These are phyloP conservation scores for Fusarium sarcochroum DNA, from an alignment of 2,329 filamentous ascomycete species.

Conservation along the genomic window DNA sequence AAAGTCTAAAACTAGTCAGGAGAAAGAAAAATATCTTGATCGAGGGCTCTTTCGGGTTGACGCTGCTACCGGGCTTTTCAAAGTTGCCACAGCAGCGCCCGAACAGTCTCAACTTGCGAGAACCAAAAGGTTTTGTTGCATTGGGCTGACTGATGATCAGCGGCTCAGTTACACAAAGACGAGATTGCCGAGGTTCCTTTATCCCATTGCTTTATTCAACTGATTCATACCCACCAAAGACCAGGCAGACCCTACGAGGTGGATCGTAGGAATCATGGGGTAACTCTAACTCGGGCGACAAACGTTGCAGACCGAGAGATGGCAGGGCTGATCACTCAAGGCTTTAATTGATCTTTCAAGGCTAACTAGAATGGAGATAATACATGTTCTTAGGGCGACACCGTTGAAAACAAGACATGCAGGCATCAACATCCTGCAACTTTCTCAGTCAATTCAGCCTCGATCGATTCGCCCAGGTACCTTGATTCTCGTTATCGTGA, in stretches of 20 bases:
- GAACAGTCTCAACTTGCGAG: constrained; percentile 6
- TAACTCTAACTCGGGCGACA: not conserved
- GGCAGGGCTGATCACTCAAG: constrained; percentile 33
- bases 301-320: constrained; percentile 20
- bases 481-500: constrained; percentile 1
- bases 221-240: not conserved
- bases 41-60: constrained; percentile 31
- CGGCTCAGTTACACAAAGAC: not conserved
- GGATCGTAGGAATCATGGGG: constrained; percentile 32
- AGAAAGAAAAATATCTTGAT: constrained; percentile 16
- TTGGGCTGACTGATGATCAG: not conserved
- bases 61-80: not conserved
- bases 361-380: not conserved
- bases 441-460: constrained; percentile 1
- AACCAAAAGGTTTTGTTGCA: not conserved
- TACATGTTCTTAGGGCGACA: too few relatives aligned
- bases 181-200: not conserved
- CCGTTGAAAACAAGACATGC: too few relatives aligned
- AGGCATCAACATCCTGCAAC: constrained; percentile 1
- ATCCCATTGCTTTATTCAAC: not conserved
- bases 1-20: constrained; percentile 27
- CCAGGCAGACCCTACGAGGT: constrained; percentile 7
- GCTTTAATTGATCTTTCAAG: not conserved
- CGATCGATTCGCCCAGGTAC: not conserved
- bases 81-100: not conserved